Evolutionary conservation across 1,284 basidiomycete genomes (phyloP).

Genomic region (Cystobasidiaceae sp.): DNA sequence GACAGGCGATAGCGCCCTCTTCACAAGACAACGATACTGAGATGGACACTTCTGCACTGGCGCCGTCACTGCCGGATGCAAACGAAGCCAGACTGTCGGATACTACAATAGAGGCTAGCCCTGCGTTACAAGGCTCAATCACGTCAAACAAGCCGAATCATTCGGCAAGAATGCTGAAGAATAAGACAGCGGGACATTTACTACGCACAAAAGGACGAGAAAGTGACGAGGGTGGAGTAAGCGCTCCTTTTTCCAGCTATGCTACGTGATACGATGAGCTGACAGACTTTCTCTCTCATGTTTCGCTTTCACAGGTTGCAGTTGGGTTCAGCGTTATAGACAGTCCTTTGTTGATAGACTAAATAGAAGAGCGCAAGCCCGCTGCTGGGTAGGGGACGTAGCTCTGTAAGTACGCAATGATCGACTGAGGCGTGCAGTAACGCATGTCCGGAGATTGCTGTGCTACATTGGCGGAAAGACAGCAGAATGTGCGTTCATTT

Average conservation of each 20-base stretch:
- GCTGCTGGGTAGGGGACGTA: no score
- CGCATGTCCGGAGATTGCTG: no score
- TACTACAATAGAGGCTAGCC: background rate
- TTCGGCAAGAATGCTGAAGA: conserved; percentile 48
- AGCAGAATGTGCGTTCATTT: no score
- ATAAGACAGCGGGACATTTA: conserved; percentile 73
- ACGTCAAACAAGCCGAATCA: conserved; percentile 17
- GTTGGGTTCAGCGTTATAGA: conserved; percentile 21
- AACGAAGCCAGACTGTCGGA: conserved; percentile 10
- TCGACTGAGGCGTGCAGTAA: no score
- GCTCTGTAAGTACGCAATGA: no score
- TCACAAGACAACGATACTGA: background rate
- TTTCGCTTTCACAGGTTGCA: no score
- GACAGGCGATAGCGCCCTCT: conserved; percentile 28
- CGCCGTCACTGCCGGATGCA: background rate
- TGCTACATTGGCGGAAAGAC: no score
- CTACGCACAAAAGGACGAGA: conserved; percentile 88
- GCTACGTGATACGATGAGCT: no score
- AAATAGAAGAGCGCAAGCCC: no score
- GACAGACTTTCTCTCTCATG: no score
- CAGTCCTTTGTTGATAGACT: conserved; percentile 17
- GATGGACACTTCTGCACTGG: background rate
- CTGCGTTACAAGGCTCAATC: background rate
- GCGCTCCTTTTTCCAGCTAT: background rate
- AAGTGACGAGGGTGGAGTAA: conserved; percentile 86